Percentiles rank a stretch among this genome's conserved stretches.
phyloP scores from a whole-genome alignment of 768 basidiomycete species.

The Leccinum subtestaceum region DNA sequence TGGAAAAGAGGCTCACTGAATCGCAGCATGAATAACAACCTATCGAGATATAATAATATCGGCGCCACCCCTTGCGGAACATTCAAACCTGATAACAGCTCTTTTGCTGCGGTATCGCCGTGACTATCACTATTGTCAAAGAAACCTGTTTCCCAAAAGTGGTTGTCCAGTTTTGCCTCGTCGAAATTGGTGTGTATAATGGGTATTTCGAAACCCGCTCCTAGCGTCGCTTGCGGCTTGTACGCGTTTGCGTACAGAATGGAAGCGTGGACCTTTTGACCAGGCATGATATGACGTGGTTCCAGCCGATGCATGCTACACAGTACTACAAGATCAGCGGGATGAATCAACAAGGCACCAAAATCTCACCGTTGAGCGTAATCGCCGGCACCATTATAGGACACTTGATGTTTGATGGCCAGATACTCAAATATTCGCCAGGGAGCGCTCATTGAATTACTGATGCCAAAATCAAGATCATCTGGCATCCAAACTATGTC shows the following conservation, averaged over 20 bases:
- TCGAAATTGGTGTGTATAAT: neutral
- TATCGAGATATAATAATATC: neutral
- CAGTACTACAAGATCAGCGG: neutral
- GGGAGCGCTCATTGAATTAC: neutral
- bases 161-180: neutral
- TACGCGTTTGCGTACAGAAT: neutral
- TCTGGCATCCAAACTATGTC: neutral
- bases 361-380: neutral
- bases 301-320: neutral
- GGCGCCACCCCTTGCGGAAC: neutral
- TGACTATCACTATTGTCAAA: neutral
- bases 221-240: neutral
- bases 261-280: neutral
- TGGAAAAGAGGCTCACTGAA: neutral
- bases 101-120: neutral
- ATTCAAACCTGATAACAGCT: neutral
- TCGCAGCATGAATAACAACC: neutral
- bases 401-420: neutral
- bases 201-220: neutral
- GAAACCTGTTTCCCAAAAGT: neutral
- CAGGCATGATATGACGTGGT: neutral
- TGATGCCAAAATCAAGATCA: neutral
- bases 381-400: neutral
- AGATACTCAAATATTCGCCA: neutral
- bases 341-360: neutral